These are phyloP conservation scores for Solanum chiquidenum DNA, from an alignment of 257 asterid genomes.

Conservation along the genomic window DNA sequence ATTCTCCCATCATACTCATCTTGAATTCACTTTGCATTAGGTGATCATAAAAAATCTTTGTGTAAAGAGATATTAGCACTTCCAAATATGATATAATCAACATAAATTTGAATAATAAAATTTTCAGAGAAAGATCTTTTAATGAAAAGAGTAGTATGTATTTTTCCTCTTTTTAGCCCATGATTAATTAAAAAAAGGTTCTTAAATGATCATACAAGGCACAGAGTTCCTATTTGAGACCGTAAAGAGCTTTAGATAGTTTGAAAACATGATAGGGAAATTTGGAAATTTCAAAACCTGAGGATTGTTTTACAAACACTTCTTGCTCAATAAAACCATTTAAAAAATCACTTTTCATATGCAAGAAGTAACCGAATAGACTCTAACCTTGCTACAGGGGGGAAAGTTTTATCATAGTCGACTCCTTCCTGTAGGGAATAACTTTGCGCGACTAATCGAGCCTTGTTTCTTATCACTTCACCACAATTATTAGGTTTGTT, in stretches of 20 bases:
- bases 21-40: not conserved
- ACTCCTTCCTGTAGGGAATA: too few species aligned
- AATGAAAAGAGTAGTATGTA: not conserved
- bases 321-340: not conserved
- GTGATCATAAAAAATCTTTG: too few species aligned
- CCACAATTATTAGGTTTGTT: too few species aligned
- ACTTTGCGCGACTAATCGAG: too few species aligned
- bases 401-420: too few species aligned
- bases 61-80: too few species aligned
- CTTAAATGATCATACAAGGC: not conserved
- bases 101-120: not conserved
- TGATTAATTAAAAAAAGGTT: not conserved
- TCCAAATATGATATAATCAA: too few species aligned
- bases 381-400: too few species aligned
- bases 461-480: too few species aligned
- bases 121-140: not conserved
- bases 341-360: not conserved
- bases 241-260: not conserved
- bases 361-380: too few species aligned
- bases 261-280: not conserved
- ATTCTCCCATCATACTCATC: not conserved
- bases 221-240: too few species aligned
- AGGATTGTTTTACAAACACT: not conserved
- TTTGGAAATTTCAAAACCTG: not conserved
- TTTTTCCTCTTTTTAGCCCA: not conserved